Base-by-base conservation (phyloP, 441 rosid genomes). In the Erodium moschatum region DNA sequence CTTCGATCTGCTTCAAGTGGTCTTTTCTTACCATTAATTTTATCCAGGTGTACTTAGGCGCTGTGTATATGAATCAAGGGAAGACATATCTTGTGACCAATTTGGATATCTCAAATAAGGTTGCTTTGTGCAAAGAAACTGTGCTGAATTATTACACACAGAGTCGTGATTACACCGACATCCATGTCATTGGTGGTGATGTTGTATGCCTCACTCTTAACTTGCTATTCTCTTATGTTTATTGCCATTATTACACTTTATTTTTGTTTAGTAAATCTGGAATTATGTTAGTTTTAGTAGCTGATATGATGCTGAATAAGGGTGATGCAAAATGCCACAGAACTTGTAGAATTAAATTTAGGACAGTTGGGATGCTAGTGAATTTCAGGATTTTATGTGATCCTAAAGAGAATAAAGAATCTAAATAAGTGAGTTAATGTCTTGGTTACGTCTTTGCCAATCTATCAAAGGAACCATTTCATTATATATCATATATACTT, bases 51-150 rank as follows among this genome's bases (percentile, higher is more conserved):
- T 82, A 91, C 70, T 95, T 89, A 44, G 96, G 97, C 65, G 96
- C 98, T 56, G 81, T 89, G 67, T 93, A 91, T 75, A 74, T 93
- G 96, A 82, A 89, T 77, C 96, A 89, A 78, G 98, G 97, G 52
- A 80, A 85, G 78, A 89, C 89, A 35, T 91, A 89, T 85, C 86
- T 93, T 76, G 91, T 91, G 69, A 86, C 79, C 79, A 81, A 81
- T 65, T 75, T 93, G 78, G 82, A 83, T 74, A 33, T 80, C 68
- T 81, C 89, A 64, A 81, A 81, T 73, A 93, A 86, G 80, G 76
- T 81, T 75, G 98, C 97, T 70, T 76, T 79, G 71, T 93, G 98
- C 76, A 80, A 80, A 73, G 72, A 75, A 81, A 87, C 83, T 46
- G 81, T 79, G 73, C 72, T 93, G 77, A 81, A 86, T 71, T 93